Evolutionary conservation across 805 yeast genomes (phyloP).

Genomic region (Isabelozyma heimii): DNA sequence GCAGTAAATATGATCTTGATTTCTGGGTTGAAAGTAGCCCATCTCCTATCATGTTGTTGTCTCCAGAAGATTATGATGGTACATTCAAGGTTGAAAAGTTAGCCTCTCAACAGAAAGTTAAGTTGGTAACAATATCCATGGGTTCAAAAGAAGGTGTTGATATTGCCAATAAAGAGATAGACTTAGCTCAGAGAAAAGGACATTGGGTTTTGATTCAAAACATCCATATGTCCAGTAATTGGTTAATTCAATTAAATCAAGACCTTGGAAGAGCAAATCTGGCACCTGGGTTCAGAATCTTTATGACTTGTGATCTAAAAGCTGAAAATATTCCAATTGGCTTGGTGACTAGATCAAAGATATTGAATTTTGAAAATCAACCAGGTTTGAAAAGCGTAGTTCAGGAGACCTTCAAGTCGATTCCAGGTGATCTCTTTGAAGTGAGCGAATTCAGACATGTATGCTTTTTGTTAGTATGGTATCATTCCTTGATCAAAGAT

Average conservation of each 20-base stretch:
- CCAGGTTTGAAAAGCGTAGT: conserved; percentile 57
- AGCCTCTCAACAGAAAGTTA: conserved; percentile 27
- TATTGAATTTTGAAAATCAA: conserved; percentile 59
- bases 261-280: conserved; percentile 27
- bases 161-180: conserved; percentile 55
- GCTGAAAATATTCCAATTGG: conserved; percentile 50
- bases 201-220: conserved; percentile 80
- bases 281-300: conserved; percentile 46
- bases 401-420: conserved; percentile 30
- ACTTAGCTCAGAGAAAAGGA: conserved; percentile 45
- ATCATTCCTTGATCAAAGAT: conserved; percentile 62
- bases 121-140: conserved; percentile 54
- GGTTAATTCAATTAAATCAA: conserved; percentile 59
- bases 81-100: conserved; percentile 48
- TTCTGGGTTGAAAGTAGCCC: conserved; percentile 23
- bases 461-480: conserved; percentile 63
- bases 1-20: conserved; percentile 29
- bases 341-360: conserved; percentile 51
- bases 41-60: conserved; percentile 51
- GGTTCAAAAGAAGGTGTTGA: conserved; percentile 69
- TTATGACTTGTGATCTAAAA: conserved; percentile 59
- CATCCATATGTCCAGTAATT: conserved; percentile 64
- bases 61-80: conserved; percentile 67
- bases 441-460: conserved; percentile 49
- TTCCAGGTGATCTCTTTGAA: conserved; percentile 10